Evolutionary conservation across 306 rosid species (phyloP), one percentile per base, ranked within the genome.

Genomic region (Trichosanthes cucumerina): DNA sequence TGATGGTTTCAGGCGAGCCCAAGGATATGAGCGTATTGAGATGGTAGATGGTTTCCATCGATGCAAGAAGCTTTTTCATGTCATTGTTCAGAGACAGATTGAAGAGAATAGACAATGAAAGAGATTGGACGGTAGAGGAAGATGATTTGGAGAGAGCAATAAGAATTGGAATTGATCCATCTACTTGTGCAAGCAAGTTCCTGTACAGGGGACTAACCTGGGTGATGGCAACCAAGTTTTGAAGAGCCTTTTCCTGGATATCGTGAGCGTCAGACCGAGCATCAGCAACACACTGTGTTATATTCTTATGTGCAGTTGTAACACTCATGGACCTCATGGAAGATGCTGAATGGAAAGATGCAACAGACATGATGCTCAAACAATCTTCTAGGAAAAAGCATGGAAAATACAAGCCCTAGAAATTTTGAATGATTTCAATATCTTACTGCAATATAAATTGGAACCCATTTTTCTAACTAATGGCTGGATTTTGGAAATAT

Each of bases 71-170:
- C 6, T 70, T 87, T 69, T 94, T 94, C 33, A 92, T 84, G 66
- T 86, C 87, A 60, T 88, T 84, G 75, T 94, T 94, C 0, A 89
- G 82, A 71, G 98, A 94, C 4, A 92, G 93, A 65, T 94, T 94
- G 85, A 94, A 90, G 88, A 94, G 93, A 83, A 79, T 82, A 59
- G 93, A 79, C 82, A 92, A 64, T 21, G 92, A 88, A 15, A 94
- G 90, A 47, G 82, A 50, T 81, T 89, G 91, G 79, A 86, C 79
- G 14, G 31, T 59, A n/a, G 87, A 44, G 72, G 88, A 80, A 75
- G 92, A 43, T 43, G 97, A 77, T 43, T 81, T 90, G 72, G 92
- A 85, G 47, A 92, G 93, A 24, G 77, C 13, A 18, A 88, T 88
- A 13, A 94, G 59, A 50, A 72, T 63, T n/a, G 86, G 58, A 60